Conservation (phyloP, 164 flowering plant genomes). For the Magnolia officinalis region DNA sequence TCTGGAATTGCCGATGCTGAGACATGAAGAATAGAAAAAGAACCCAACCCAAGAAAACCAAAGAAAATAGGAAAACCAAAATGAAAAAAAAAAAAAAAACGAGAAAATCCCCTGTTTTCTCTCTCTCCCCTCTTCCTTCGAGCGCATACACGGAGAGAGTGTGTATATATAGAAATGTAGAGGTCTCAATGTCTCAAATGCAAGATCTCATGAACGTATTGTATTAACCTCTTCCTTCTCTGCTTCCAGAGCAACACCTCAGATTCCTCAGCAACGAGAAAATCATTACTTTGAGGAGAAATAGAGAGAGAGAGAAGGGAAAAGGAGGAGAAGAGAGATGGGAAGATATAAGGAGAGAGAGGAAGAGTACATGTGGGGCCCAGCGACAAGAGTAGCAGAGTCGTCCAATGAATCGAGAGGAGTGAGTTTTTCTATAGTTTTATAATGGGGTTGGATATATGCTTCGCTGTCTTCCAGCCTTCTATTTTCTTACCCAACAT, state of each 20-base stretch:
- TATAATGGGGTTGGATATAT: constrained; percentile 22
- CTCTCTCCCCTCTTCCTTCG: constrained; percentile 9
- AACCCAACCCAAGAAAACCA: not conserved
- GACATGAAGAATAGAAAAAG: constrained; percentile 29
- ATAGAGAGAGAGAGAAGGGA: constrained; percentile 19
- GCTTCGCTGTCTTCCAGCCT: constrained; percentile 65
- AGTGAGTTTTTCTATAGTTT: constrained; percentile 24
- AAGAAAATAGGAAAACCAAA: not conserved
- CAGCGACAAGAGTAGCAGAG: constrained; percentile 16
- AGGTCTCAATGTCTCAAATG: not conserved
- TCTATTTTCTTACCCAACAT: constrained; percentile 7
- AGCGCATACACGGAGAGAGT: not conserved
- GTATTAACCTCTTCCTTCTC: constrained; percentile 21
- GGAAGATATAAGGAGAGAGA: constrained; percentile 9
- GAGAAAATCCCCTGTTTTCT: not conserved
- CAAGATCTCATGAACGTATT: constrained; percentile 11
- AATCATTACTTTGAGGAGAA: constrained; percentile 31
- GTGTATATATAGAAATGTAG: not conserved
- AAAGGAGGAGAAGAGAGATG: not conserved
- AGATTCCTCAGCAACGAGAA: constrained; percentile 54
- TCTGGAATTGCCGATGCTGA: constrained; percentile 53
- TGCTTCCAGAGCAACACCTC: constrained; percentile 30
- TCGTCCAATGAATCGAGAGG: constrained; percentile 33
- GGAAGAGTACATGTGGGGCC: constrained; percentile 14
- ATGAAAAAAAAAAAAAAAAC: not conserved